Conservation (phyloP, 2,329 filamentous ascomycete species). For the Chaetoscypha palmicola region DNA sequence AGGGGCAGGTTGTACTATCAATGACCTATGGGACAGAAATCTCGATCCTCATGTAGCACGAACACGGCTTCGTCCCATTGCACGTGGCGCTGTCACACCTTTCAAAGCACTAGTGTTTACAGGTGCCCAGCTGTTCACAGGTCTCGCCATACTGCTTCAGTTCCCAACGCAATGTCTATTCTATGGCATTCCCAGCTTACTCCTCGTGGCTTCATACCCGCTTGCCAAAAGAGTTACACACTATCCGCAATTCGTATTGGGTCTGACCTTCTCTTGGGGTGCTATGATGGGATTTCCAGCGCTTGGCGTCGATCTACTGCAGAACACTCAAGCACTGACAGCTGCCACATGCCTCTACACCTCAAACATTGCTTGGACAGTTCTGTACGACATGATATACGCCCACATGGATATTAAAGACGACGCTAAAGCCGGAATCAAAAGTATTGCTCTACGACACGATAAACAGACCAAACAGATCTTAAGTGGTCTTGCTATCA, state of each 20-base stretch:
- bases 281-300: constrained; percentile 84
- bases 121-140: constrained; percentile 64
- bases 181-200: constrained; percentile 69
- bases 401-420: constrained; percentile 88
- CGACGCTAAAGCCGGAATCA: constrained; percentile 79
- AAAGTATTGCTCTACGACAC: constrained; percentile 77
- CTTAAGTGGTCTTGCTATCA: constrained; percentile 59
- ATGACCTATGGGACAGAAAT: constrained; percentile 85
- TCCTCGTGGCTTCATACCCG: constrained; percentile 70
- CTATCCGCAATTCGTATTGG: constrained; percentile 79
- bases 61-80: constrained; percentile 72
- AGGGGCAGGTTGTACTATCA: constrained; percentile 80
- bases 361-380: constrained; percentile 78
- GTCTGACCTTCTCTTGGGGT: constrained; percentile 83
- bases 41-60: constrained; percentile 74
- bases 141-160: constrained; percentile 67
- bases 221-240: constrained; percentile 80
- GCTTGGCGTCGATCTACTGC: constrained; percentile 67
- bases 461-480: constrained; percentile 71
- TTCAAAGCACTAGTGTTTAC: constrained; percentile 68
- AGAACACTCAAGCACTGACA: constrained; percentile 52
- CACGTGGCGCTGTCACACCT: constrained; percentile 68
- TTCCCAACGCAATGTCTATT: constrained; percentile 68
- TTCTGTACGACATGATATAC: constrained; percentile 89
- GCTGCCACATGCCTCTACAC: constrained; percentile 65